These are phyloP conservation scores for Funneliformis geosporum DNA, from an alignment of 192 early-diverging fungal genomes.

Conservation along the genomic window DNA sequence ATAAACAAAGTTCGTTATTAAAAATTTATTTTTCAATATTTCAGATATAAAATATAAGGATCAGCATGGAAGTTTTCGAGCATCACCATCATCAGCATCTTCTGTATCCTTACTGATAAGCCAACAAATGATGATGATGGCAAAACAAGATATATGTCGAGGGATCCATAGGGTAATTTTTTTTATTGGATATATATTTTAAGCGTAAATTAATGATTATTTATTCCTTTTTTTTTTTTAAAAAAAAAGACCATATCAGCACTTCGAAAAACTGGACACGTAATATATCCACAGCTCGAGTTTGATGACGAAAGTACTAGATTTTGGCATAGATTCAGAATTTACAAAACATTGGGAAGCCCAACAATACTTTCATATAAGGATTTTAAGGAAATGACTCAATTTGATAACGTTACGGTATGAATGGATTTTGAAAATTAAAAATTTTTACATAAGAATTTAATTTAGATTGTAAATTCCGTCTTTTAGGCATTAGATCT, in stretches of 20 bases:
- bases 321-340: conserved; percentile 26
- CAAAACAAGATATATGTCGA: conserved; percentile 31
- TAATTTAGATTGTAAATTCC: not conserved
- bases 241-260: conserved; percentile 17
- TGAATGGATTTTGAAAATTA: not conserved
- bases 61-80: not conserved
- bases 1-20: not conserved
- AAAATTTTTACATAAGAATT: not conserved
- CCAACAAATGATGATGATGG: conserved; percentile 4
- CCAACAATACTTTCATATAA: conserved; percentile 18
- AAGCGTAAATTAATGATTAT: not conserved
- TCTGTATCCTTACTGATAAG: conserved; percentile 14
- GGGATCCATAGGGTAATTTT: conserved; percentile 26
- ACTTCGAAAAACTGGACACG: conserved; percentile 24
- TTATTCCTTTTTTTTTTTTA: too few relatives aligned
- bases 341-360: conserved; percentile 28
- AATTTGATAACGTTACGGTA: conserved; percentile 23
- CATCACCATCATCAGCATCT: not conserved
- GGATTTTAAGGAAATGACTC: conserved; percentile 27
- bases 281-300: conserved; percentile 6
- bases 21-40: not conserved
- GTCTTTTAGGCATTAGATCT: conserved; percentile 18
- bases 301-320: conserved; percentile 30
- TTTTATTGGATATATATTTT: not conserved
- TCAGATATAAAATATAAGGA: conserved; percentile 22